A percentile compares a stretch with the other conserved stretches of the same genome.
Evolutionary conservation across 805 yeast genomes (phyloP).

Genomic region (Candida nanaspora): DNA sequence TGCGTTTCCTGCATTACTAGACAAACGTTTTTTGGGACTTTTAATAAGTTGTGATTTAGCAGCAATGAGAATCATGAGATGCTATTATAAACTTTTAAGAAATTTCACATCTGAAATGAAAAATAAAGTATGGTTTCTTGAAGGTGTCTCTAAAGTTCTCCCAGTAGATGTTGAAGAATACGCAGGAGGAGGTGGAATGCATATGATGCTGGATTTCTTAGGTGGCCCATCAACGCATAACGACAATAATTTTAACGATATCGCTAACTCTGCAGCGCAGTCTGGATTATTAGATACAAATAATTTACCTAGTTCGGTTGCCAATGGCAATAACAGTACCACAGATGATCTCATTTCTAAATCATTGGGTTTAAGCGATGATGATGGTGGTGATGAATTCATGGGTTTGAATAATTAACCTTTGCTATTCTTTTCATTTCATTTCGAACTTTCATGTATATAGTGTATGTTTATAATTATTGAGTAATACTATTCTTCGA

Average conservation of each 20-base stretch:
- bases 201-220: constrained; percentile 81
- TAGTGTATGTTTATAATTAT: background rate
- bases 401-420: constrained; percentile 7
- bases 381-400: constrained; percentile 27
- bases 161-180: constrained; percentile 91
- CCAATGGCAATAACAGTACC: background rate
- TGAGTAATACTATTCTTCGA: background rate
- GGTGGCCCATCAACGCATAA: constrained; percentile 47
- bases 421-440: background rate
- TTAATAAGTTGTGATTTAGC: constrained; percentile 78
- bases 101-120: constrained; percentile 82
- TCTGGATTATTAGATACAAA: constrained; percentile 44
- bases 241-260: constrained; percentile 33
- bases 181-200: constrained; percentile 88
- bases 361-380: constrained; percentile 44
- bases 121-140: constrained; percentile 88
- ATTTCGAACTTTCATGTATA: background rate
- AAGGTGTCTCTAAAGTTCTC: constrained; percentile 81
- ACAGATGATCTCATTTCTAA: constrained; percentile 21
- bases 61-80: constrained; percentile 88
- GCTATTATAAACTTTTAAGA: constrained; percentile 75
- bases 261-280: constrained; percentile 34
- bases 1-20: constrained; percentile 89
- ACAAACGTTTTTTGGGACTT: constrained; percentile 67
- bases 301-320: constrained; percentile 48